Conservation (phyloP, 495 filamentous ascomycete species). For the Apodospora peruviana region DNA sequence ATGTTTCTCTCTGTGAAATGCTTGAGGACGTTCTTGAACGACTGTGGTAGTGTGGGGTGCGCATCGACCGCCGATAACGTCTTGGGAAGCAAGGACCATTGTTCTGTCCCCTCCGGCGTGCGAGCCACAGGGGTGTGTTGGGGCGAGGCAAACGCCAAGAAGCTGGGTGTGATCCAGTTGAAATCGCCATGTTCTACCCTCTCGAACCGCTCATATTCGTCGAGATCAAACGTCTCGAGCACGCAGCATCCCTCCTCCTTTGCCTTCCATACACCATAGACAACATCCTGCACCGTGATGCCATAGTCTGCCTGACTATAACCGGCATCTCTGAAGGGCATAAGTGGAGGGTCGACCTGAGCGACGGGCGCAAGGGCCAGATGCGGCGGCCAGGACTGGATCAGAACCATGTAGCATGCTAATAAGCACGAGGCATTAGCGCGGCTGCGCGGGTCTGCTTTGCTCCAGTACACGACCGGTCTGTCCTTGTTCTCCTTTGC, state of each 20-base stretch:
- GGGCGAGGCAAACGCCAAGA: conserved; percentile 94
- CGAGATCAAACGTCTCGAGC: conserved; percentile 82
- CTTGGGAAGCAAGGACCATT: conserved; percentile 65
- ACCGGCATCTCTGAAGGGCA: conserved; percentile 97
- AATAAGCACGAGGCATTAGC: conserved; percentile 96
- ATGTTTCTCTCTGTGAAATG: conserved; percentile 85
- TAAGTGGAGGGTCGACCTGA: conserved; percentile 91
- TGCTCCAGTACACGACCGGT: conserved; percentile 91
- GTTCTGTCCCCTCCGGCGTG: conserved; percentile 62
- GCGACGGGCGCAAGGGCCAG: conserved; percentile 93
- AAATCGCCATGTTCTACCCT: conserved; percentile 98
- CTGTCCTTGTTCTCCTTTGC: conserved; percentile 73
- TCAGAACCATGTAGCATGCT: conserved; percentile 97
- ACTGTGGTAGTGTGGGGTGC: conserved; percentile 58
- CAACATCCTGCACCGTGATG: conserved; percentile 90
- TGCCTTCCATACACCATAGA: conserved; percentile 97
- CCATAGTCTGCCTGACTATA: conserved; percentile 98
- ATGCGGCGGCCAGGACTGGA: conserved; percentile 97
- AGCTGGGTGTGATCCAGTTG: conserved; percentile 96
- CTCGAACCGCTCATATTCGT: conserved; percentile 96
- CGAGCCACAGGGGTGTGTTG: conserved; percentile 71
- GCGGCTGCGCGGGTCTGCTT: conserved; percentile 81
- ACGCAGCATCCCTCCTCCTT: conserved; percentile 90
- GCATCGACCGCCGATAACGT: conserved; percentile 59
- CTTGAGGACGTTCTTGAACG: conserved; percentile 90